Base-by-base conservation (phyloP, 2,329 filamentous ascomycete species). In the Ustilaginoidea virens region DNA sequence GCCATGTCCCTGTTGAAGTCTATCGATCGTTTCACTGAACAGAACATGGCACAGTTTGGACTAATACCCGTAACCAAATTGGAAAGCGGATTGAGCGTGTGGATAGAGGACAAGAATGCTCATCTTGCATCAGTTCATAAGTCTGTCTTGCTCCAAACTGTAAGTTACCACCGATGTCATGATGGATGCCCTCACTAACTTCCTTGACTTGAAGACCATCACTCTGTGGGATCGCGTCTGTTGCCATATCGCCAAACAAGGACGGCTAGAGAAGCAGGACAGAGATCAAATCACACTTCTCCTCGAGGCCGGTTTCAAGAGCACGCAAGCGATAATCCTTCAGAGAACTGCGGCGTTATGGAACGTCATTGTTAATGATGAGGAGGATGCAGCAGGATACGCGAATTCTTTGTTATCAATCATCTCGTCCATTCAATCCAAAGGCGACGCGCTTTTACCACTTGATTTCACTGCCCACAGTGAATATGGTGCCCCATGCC, bases 331-430 rank as follows among this genome's bases (percentile, higher is more conserved):
- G 32, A 55, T 48, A 34, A 66, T 58, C 40, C 80, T 56, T 36
- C 72, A 51, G 48, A 60, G 45, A 43, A 53, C 62, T 12, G 51
- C 58, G 21, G 53, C 55, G 15, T 41, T 60, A 36, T 94, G 83
- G 83, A 86, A 85, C 39, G 47, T 52, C 1, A 66, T 74, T 0
- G 83, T 82, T 43, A 73, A 73, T 13, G 55, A 65, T 11, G 62
- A 68, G 22, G 58, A 69, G 4, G 53, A 55, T 5, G 44, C 83
- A 2, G 53, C 68, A n/a, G n/a, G n/a, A 15, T 87, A 81, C 48
- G 78, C 83, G 0, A 51, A 65, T 8, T 58, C 57, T 17, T 58
- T 93, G 5, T 71, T 73, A 40, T 51, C 60, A 3, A 66, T 74
- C 2, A 56, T 93, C 19, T 57, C 66, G 16, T 66, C 65, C 11